phyloP scores from a whole-genome alignment of 768 basidiomycete genomes.

The Podaxis sp. region DNA sequence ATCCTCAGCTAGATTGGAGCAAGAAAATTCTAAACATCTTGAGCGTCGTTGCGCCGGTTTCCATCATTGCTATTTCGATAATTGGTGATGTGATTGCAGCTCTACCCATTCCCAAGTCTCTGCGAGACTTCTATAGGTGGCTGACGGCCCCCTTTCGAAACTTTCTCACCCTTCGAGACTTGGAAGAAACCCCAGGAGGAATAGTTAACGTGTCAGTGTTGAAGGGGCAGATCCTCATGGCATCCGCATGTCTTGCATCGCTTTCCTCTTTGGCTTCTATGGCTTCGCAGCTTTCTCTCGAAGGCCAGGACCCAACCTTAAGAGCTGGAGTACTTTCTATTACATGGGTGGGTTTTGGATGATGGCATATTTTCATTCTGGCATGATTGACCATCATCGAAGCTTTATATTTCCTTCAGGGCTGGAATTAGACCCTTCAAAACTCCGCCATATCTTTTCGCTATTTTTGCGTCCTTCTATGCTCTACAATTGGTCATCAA shows the following conservation, averaged over 20 bases:
- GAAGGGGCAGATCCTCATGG: conserved; percentile 34
- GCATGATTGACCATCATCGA: conserved; percentile 11
- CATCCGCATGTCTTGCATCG: conserved; percentile 38
- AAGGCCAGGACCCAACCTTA: conserved; percentile 21
- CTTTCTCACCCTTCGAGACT: conserved; percentile 52
- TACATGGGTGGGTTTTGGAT: conserved; percentile 48
- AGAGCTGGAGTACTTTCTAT: conserved; percentile 34
- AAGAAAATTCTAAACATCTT: conserved; percentile 3
- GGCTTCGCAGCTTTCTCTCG: conserved; percentile 31
- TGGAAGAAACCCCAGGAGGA: conserved; percentile 37
- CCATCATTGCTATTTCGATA: conserved; percentile 9
- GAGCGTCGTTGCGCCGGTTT: conserved; percentile 2
- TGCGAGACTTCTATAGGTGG: background rate
- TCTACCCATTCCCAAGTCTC: conserved; percentile 5
- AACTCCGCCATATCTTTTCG: conserved; percentile 54
- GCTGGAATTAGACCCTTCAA: conserved; percentile 39
- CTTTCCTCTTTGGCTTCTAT: conserved; percentile 44
- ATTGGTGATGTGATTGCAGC: background rate
- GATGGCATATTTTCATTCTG: conserved; percentile 5
- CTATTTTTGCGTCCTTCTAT: conserved; percentile 40
- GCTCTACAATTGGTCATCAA: conserved; percentile 35
- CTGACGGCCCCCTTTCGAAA: conserved; percentile 44
- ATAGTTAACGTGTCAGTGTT: conserved; percentile 20
- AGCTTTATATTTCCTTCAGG: conserved; percentile 47
- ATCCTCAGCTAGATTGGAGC: conserved; percentile 3